phyloP scores from a whole-genome alignment of 768 basidiomycete genomes.

The Russula foetens region DNA sequence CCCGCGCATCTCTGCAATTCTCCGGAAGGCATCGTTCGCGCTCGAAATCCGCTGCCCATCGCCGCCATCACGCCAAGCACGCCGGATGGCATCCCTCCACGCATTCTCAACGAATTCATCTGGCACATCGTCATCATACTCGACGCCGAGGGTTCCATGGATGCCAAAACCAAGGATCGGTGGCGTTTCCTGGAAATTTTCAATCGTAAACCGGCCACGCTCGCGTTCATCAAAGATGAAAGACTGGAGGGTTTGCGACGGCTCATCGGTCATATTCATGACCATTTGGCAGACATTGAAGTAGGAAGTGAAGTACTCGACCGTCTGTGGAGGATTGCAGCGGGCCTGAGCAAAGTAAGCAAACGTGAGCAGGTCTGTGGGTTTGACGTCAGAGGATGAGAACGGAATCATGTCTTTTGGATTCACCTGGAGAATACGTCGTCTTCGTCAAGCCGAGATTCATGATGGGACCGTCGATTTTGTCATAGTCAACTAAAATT shows the following conservation, averaged over 20 bases:
- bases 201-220: slow-evolving; percentile 52
- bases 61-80: slow-evolving; percentile 43
- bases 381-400: background rate
- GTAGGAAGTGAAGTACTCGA: slow-evolving; percentile 56
- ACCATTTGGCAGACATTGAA: slow-evolving; percentile 43
- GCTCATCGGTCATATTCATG: slow-evolving; percentile 40
- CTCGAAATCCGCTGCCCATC: slow-evolving; percentile 41
- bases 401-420: background rate
- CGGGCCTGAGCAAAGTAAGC: slow-evolving; percentile 76
- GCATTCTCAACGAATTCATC: slow-evolving; percentile 65
- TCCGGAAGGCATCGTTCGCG: slow-evolving; percentile 60
- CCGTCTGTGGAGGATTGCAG: slow-evolving; percentile 61
- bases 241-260: slow-evolving; percentile 42
- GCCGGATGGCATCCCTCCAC: slow-evolving; percentile 50
- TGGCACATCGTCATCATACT: slow-evolving; percentile 61
- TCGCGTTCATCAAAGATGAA: slow-evolving; percentile 54
- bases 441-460: slow-evolving; percentile 58
- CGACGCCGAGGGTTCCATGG: slow-evolving; percentile 49
- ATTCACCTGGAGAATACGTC: slow-evolving; percentile 56
- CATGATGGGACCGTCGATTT: slow-evolving; percentile 35
- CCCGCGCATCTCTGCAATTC: slow-evolving; percentile 56
- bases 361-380: slow-evolving; percentile 61
- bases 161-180: slow-evolving; percentile 57
- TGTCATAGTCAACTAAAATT: slow-evolving; percentile 33
- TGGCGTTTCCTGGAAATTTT: slow-evolving; percentile 45